Evolutionary conservation across 805 yeast genomes (phyloP), one percentile per base, ranked within the genome.

Genomic region (Kodamaea leandrae): DNA sequence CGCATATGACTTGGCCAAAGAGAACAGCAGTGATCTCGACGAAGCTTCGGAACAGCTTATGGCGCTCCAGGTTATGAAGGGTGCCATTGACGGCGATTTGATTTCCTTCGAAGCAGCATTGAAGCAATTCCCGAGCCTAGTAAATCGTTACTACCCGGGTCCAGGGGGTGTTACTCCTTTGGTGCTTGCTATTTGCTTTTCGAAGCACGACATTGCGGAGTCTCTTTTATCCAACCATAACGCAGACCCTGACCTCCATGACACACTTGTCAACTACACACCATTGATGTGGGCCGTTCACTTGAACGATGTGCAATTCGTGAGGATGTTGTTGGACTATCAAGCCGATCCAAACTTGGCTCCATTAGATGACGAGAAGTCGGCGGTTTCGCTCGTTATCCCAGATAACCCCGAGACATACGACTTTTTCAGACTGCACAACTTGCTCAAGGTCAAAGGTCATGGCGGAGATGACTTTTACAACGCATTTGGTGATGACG

Each of bases 251-350:
- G 80, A 81, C 50, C 49, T 64, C 26, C 52, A 60, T 6, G 90
- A 83, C 50, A 62, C 69, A 2, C 41, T 77, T 16, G 56, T 76
- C 17, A 46, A 49, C 27, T 80, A 78, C 59, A 75, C 87, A 0
- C 87, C 96, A 8, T 60, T 86, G 33, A 86, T 86, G 93, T 87
- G 96, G 96, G 90, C 95, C 0, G 78, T 86, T 3, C 75, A 80
- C 50, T 70, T 82, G 49, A 75, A 79, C 40, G 77, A 78, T 40
- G 59, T 74, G 44, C 70, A 72, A 9, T 70, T 83, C 33, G 80
- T 78, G 12, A 74, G 77, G 35, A 61, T 73, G 41, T 63, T 87
- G 44, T 60, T 88, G 40, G 76, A 77, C 32, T 70, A 71, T 43
- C 84, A 82, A 26, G 91, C 90, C 0, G 83, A 82, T 45, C 78